Evolutionary conservation across 768 basidiomycete species (phyloP).

Genomic region (Gautieria morchelliformis): DNA sequence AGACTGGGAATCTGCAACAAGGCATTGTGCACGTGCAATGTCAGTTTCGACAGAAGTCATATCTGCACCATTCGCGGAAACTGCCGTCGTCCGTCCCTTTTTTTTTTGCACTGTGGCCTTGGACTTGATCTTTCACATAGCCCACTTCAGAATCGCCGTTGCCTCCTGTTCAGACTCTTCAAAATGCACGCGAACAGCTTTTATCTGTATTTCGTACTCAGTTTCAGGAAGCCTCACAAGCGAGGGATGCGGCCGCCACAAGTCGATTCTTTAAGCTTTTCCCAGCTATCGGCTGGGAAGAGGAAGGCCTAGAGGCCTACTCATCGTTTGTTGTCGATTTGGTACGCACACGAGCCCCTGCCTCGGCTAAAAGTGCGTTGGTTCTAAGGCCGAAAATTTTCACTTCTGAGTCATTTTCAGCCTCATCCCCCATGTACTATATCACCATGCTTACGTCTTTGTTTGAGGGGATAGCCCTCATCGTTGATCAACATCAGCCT

Average conservation of each 20-base stretch:
- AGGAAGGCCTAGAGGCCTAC: conserved; percentile 85
- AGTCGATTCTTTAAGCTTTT: conserved; percentile 97
- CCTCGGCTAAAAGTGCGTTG: conserved; percentile 70
- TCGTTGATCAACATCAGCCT: conserved; percentile 95
- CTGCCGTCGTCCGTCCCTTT: conserved; percentile 62
- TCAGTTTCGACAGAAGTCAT: conserved; percentile 68
- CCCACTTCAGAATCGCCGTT: conserved; percentile 84
- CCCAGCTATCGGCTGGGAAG: conserved; percentile 90
- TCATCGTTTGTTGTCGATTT: conserved; percentile 88
- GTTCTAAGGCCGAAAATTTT: conserved; percentile 1
- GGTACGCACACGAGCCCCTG: conserved; percentile 67
- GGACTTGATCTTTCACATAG: conserved; percentile 30
- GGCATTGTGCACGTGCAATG: conserved; percentile 89
- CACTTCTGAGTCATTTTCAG: conserved; percentile 30
- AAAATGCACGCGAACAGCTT: conserved; percentile 62
- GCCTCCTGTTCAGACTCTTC: conserved; percentile 77
- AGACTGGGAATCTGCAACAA: conserved; percentile 94
- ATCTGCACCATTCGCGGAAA: conserved; percentile 76
- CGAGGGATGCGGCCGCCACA: conserved; percentile 76
- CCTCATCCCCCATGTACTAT: conserved; percentile 88
- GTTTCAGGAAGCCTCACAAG: conserved; percentile 73
- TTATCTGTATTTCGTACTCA: conserved; percentile 68
- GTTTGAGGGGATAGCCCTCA: conserved; percentile 91
- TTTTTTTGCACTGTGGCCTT: neutral
- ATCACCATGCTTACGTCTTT: conserved; percentile 82